Base-by-base conservation (phyloP, 2,329 filamentous ascomycete species). In the Rhinocladiella similis region DNA sequence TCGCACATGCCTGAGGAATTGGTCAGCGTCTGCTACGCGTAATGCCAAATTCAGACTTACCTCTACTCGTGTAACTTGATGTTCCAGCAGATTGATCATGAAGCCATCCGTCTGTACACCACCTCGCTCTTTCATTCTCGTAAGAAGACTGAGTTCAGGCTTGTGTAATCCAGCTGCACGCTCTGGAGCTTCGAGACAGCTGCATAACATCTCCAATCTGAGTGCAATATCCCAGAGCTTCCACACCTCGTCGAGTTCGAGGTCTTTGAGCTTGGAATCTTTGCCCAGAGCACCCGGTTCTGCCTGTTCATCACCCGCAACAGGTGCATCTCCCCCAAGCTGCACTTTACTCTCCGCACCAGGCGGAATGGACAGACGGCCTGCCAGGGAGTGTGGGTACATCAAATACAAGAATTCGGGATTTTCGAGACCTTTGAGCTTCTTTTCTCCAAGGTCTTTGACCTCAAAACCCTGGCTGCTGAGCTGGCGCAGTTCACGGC, bases 381-480 rank as follows among this genome's bases (percentile, higher is more conserved):
- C 91, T 12, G 89, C 85, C 29, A 99, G 83, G 0, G 88, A 84
- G 70, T 96, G 91, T 2, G 94, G 93, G 70, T 97, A 99, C 71
- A 99, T 89, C 56, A 96, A 86, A 74, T 96, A 97, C 65, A 99
- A 88, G 59, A 91, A 88, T 72, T 99, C 94, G 0, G 94, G 93
- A 69, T 99, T 99, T 73, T 99, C 94, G 12, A 99, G 85, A 27
- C 94, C 94, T 75, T 99, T 99, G 54, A 99, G 81, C 69, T 96
- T 97, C 64, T 88, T 88, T 73, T 97, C 92, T 47, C 94, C 94
- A 71, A 96, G 88, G 67, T 97, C 92, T 73, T 97, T 97, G 69
- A 97, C 91, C 70, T 96, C 91, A 68, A 97, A 99, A 6, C 94
- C 94, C 73, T 96, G 91, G 47, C 87, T 91, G 65, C 87, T 94